These are phyloP conservation scores for Moricandia moricandioides DNA, from an alignment of 345 rosid genomes.

Conservation along the genomic window DNA sequence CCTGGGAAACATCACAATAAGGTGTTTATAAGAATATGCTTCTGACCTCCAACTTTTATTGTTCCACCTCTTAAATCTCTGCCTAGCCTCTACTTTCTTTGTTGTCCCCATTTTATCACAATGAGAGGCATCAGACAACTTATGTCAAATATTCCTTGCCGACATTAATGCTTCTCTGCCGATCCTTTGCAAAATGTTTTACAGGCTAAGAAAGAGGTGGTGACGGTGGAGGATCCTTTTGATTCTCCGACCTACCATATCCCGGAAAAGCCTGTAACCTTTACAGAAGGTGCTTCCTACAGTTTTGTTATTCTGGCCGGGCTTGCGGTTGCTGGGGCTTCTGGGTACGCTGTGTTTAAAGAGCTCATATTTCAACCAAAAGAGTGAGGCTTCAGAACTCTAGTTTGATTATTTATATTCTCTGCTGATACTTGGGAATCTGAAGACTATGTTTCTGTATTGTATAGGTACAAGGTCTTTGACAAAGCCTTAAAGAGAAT, in stretches of 20 bases:
- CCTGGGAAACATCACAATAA: conserved; percentile 44
- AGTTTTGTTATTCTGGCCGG: conserved; percentile 84
- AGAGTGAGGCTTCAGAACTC: conserved; percentile 54
- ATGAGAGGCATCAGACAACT: background rate
- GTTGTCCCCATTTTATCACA: conserved; percentile 6
- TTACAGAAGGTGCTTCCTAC: conserved; percentile 94
- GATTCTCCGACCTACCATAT: conserved; percentile 92
- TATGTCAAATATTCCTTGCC: conserved; percentile 7
- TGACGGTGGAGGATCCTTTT: conserved; percentile 92
- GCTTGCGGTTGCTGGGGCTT: conserved; percentile 89
- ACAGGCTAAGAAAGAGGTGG: conserved; percentile 75
- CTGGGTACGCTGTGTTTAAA: conserved; percentile 83
- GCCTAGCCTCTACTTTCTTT: background rate
- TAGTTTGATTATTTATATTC: conserved; percentile 6
- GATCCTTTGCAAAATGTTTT: background rate
- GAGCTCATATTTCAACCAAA: conserved; percentile 94
- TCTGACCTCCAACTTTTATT: background rate
- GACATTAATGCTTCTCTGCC: conserved; percentile 6
- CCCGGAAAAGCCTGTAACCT: conserved; percentile 92
- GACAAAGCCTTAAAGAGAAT: conserved; percentile 84
- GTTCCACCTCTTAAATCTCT: background rate
- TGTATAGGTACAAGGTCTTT: conserved; percentile 74
- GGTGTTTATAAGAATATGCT: conserved; percentile 37
- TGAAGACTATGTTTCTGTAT: conserved; percentile 14
- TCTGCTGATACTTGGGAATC: conserved; percentile 15